phyloP scores from a whole-genome alignment of 768 basidiomycete genomes.

The Rhizopogon sp. region DNA sequence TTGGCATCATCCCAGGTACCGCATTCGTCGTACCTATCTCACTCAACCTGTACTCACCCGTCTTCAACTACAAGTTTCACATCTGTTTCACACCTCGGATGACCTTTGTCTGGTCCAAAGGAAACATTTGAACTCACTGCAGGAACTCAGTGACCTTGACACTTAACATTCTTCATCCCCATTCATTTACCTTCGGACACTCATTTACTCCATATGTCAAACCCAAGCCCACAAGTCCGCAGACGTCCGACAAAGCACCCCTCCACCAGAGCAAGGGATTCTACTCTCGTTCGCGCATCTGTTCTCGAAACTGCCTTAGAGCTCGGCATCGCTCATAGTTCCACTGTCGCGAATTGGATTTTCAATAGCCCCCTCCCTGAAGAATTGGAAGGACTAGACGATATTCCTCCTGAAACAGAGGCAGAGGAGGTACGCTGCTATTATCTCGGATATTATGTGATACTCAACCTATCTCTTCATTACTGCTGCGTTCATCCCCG shows the following conservation, averaged over 20 bases:
- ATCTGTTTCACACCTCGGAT: conserved; percentile 15
- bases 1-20: not conserved
- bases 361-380: conserved; percentile 57
- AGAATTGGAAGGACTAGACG: conserved; percentile 44
- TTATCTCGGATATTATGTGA: not conserved
- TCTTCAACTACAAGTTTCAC: not conserved
- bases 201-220: conserved; percentile 16
- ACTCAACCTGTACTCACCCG: not conserved
- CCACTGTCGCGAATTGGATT: conserved; percentile 65
- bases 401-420: conserved; percentile 11
- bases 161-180: conserved; percentile 3
- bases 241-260: conserved; percentile 22
- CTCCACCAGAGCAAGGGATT: conserved; percentile 28
- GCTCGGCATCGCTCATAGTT: conserved; percentile 56
- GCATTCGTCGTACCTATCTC: not conserved
- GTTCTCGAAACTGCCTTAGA: conserved; percentile 70
- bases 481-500: conserved; percentile 3
- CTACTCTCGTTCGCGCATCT: conserved; percentile 60
- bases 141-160: not conserved
- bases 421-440: conserved; percentile 25
- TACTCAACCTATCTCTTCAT: not conserved
- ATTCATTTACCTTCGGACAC: conserved; percentile 11
- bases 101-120: conserved; percentile 9
- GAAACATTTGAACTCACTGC: conserved; percentile 10
- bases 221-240: conserved; percentile 14